These are phyloP conservation scores for Candida multigemmis DNA, from an alignment of 805 yeast genomes.

Conservation along the genomic window DNA sequence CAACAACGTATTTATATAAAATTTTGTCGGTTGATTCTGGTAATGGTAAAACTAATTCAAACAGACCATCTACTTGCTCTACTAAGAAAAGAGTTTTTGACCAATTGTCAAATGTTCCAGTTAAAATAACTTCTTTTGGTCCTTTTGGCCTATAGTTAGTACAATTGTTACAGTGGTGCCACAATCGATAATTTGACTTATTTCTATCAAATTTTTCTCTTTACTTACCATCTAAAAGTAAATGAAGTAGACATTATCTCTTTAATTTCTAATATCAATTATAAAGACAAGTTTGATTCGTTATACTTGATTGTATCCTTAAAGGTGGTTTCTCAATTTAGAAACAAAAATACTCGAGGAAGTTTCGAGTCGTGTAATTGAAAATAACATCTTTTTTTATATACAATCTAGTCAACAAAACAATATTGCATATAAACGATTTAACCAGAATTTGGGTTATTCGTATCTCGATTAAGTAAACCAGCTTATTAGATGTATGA, in stretches of 20 bases:
- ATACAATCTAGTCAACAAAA: too few relatives aligned
- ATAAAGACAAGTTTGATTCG: too few relatives aligned
- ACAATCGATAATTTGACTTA: slow-evolving; percentile 1
- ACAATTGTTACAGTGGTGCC: slow-evolving; percentile 2
- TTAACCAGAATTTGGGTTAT: too few relatives aligned
- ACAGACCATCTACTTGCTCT: slow-evolving; percentile 52
- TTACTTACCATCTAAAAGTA: background rate
- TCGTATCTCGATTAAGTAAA: too few relatives aligned
- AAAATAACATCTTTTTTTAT: too few relatives aligned
- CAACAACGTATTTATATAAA: slow-evolving; percentile 57
- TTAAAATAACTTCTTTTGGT: slow-evolving; percentile 48
- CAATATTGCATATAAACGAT: too few relatives aligned
- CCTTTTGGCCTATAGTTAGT: slow-evolving; percentile 37
- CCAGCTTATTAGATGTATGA: too few relatives aligned
- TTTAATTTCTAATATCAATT: too few relatives aligned
- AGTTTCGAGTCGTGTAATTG: too few relatives aligned
- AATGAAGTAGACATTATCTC: background rate
- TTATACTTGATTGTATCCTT: too few relatives aligned
- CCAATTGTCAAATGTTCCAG: slow-evolving; percentile 70
- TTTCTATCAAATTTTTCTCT: background rate
- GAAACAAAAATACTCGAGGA: too few relatives aligned
- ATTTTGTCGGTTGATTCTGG: slow-evolving; percentile 31
- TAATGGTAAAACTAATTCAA: slow-evolving; percentile 50
- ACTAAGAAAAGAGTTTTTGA: slow-evolving; percentile 49
- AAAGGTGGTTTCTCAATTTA: too few relatives aligned